Conservation (phyloP, 495 filamentous ascomycete genomes). For the Aspergillus asperescens region DNA sequence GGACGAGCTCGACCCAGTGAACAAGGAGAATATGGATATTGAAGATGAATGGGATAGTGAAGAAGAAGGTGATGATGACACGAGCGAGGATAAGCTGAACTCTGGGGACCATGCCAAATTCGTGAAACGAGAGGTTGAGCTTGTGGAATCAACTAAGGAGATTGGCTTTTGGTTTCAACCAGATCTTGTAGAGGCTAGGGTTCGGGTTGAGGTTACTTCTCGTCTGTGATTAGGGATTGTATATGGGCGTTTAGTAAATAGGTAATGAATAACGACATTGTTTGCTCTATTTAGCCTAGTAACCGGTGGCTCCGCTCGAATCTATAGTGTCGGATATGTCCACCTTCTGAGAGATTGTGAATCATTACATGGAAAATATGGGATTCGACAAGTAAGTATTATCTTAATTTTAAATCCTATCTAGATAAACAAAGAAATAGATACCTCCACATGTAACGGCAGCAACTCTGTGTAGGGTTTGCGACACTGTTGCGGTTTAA, state of each 20-base stretch:
- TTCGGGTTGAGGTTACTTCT: slow-evolving; percentile 55
- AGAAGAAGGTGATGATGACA: slow-evolving; percentile 41
- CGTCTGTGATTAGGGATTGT: neutral
- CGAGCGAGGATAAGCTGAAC: neutral
- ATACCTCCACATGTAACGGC: too few relatives aligned
- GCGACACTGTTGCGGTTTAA: neutral
- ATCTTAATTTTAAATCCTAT: too few relatives aligned
- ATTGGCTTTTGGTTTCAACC: slow-evolving; percentile 80
- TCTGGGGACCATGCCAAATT: slow-evolving; percentile 35
- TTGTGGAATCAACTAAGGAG: slow-evolving; percentile 73
- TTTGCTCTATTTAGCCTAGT: neutral
- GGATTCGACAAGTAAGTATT: too few relatives aligned
- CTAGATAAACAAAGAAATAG: neutral
- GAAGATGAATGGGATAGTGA: slow-evolving; percentile 56
- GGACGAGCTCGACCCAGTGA: slow-evolving; percentile 74
- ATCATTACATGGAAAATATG: too few relatives aligned
- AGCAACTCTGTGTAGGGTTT: neutral
- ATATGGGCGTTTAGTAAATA: neutral
- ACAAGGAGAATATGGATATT: slow-evolving; percentile 49
- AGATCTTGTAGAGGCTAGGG: slow-evolving; percentile 48
- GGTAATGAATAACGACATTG: too few relatives aligned
- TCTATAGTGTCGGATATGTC: too few relatives aligned
- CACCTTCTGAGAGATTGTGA: too few relatives aligned
- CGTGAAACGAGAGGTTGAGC: slow-evolving; percentile 70
- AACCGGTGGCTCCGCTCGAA: too few relatives aligned